Evolutionary conservation across 176 grass and related monocot species (phyloP).

Genomic region (Eragrostis curvula): DNA sequence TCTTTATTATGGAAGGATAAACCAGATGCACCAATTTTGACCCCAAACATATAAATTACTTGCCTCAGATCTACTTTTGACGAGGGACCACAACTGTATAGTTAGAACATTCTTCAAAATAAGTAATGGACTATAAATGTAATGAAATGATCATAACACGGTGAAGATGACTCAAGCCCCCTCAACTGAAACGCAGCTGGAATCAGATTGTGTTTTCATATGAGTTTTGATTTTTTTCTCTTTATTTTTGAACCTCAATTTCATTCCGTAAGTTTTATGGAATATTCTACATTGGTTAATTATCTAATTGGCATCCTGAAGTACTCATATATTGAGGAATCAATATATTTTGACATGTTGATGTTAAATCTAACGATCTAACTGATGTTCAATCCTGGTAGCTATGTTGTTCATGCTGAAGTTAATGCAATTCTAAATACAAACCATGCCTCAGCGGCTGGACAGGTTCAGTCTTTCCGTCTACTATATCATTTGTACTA

Average conservation of each 20-base stretch:
- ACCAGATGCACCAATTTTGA: neutral
- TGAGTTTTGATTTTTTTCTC: conserved; percentile 11
- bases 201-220: conserved; percentile 1
- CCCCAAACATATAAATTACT: neutral
- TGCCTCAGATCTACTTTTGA: conserved; percentile 4
- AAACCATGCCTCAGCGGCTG: conserved; percentile 96
- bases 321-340: neutral
- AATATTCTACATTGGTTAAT: neutral
- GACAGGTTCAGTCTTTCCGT: conserved; percentile 65
- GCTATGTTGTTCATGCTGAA: conserved; percentile 98
- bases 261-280: neutral
- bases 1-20: neutral
- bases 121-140: neutral
- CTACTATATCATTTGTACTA: neutral
- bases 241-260: conserved; percentile 1
- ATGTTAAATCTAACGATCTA: conserved; percentile 25
- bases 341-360: conserved; percentile 14
- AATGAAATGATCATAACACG: neutral
- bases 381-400: conserved; percentile 46
- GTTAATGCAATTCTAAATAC: conserved; percentile 99
- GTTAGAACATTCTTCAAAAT: neutral
- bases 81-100: neutral
- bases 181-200: neutral
- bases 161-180: neutral
- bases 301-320: conserved; percentile 7